These are phyloP conservation scores for Raphanus sativus DNA, from an alignment of 345 rosid species.

Conservation along the genomic window DNA sequence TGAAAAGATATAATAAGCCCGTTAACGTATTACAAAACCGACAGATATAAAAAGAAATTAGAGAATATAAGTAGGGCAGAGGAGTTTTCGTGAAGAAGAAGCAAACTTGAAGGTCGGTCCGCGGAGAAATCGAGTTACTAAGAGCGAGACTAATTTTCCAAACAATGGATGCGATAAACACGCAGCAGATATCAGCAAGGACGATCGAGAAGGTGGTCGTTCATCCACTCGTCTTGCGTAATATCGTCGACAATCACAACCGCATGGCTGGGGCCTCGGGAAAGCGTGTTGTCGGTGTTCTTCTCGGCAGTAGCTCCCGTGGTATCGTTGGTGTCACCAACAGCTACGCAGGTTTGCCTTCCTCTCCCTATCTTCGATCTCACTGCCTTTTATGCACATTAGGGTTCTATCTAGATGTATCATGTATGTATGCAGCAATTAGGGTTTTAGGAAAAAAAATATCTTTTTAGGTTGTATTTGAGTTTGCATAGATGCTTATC, in stretches of 20 bases:
- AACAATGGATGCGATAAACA: no score
- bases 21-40: no score
- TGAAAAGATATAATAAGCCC: no score
- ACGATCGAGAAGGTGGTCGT: conserved; percentile 85
- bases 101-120: no score
- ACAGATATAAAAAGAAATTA: no score
- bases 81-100: no score
- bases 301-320: conserved; percentile 39
- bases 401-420: neutral
- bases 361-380: neutral
- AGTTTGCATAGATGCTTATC: neutral
- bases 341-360: conserved; percentile 73
- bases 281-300: conserved; percentile 80
- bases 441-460: neutral
- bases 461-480: no score
- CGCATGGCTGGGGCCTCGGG: conserved; percentile 86
- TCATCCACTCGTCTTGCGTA: conserved; percentile 90
- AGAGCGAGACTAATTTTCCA: no score
- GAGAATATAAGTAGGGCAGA: no score
- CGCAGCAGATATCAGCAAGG: no score
- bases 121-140: no score
- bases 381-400: neutral
- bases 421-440: neutral
- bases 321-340: conserved; percentile 76
- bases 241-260: conserved; percentile 93